Conservation (phyloP, 2,329 filamentous ascomycete genomes). For the Nothophoma quercina region DNA sequence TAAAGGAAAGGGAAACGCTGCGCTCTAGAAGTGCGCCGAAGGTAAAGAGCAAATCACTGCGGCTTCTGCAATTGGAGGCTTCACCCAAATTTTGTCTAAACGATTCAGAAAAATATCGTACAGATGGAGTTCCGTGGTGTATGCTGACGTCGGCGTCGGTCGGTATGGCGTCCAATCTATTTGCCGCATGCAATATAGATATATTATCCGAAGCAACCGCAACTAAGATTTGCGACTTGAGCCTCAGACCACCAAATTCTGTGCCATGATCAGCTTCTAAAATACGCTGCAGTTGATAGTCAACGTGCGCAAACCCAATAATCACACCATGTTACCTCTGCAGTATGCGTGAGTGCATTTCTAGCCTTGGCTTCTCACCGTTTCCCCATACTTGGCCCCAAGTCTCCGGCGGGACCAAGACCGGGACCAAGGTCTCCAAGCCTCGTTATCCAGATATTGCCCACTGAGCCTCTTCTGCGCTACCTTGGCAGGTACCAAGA, state of each 20-base stretch:
- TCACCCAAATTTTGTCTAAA: too few species aligned
- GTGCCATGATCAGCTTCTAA: background rate
- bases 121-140: too few species aligned
- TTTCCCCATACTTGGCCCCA: background rate
- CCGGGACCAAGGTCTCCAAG: conserved; percentile 11
- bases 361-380: background rate
- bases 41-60: too few species aligned
- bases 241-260: conserved; percentile 1
- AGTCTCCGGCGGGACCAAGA: conserved; percentile 3
- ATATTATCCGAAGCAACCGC: conserved; percentile 8
- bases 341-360: background rate
- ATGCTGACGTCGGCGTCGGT: background rate
- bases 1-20: too few species aligned
- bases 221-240: conserved; percentile 6
- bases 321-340: too few species aligned
- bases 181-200: conserved; percentile 9
- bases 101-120: too few species aligned
- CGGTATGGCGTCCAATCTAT: conserved; percentile 3
- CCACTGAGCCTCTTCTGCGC: background rate
- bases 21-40: too few species aligned
- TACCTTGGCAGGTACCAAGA: conserved; percentile 11
- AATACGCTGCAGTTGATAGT: too few species aligned
- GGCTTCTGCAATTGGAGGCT: too few species aligned
- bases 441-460: background rate
- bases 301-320: too few species aligned